Evolutionary conservation across 2,329 filamentous ascomycete species (phyloP), one percentile per base, ranked within the genome.

Genomic region (Cordyceps pruinosa): DNA sequence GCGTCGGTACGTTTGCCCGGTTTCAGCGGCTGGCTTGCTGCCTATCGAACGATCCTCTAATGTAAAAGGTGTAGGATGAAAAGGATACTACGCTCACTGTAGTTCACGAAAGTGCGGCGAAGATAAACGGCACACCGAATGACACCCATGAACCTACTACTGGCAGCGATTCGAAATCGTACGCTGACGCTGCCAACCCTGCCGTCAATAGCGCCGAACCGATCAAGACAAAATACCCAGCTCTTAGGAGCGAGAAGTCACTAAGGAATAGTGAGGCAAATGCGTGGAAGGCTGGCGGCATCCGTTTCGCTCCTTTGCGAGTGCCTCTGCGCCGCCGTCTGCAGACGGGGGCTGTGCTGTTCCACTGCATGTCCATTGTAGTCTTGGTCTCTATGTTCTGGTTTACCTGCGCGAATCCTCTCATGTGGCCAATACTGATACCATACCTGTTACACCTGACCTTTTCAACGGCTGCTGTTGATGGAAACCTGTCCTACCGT

Each of bases 401-500:
- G 77, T 88, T 95, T 67, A 83, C 92, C 34, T 96, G 91, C 72
- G 88, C 90, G 57, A 92, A 96, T 57, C 94, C 94, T 1, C 75
- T 97, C n/a, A 84, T 87, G 48, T 99, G 94, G 94, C 93, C 93
- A 2, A 73, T 87, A 42, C 68, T 87, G 21, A 75, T 86, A 8
- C 77, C 90, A 0, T 97, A 97, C 66, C 79, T 96, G 42, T 78
- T 97, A 58, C 89, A 95, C 68, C 84, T 93, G 61, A 80, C 94
- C 25, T 84, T 92, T 62, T 95, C 91, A 25, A 87, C 85, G 46
- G 87, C 88, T 19, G 83, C 86, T 17, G 88, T 84, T 2, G 87
- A 90, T 50, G 93, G 93, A 42, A 83, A 81, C 42, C 80, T 96
- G 28, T 81, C 79, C 3, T 85, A 86, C 66, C 88, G 94, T 57